Evolutionary conservation across 768 basidiomycete genomes (phyloP).

Genomic region (Pleurotus sapidus): DNA sequence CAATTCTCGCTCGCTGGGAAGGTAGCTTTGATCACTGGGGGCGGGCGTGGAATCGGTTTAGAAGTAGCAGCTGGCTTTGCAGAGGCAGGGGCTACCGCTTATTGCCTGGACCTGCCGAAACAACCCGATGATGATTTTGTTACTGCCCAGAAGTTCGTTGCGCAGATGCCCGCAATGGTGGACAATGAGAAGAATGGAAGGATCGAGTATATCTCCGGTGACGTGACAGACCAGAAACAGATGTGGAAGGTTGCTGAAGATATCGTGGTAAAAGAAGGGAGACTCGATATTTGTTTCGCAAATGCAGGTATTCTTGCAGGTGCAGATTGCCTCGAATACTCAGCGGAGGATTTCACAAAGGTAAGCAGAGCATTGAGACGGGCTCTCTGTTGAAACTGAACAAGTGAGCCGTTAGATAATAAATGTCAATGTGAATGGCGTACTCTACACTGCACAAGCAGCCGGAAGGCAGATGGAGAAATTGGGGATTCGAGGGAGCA

Average conservation of each 20-base stretch:
- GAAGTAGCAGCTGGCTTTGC: slow-evolving; percentile 52
- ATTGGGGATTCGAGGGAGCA: slow-evolving; percentile 45
- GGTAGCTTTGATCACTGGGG: slow-evolving; percentile 38
- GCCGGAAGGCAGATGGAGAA: slow-evolving; percentile 57
- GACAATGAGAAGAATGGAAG: slow-evolving; percentile 21
- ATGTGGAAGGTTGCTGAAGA: slow-evolving; percentile 41
- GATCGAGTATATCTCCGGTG: slow-evolving; percentile 47
- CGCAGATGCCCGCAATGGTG: slow-evolving; percentile 20
- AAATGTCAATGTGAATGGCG: slow-evolving; percentile 60
- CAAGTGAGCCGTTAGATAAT: slow-evolving; percentile 36
- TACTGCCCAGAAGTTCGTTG: slow-evolving; percentile 43
- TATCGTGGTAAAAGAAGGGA: slow-evolving; percentile 56
- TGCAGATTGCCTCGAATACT: slow-evolving; percentile 53
- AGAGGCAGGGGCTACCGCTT: slow-evolving; percentile 56
- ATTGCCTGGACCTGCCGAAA: slow-evolving; percentile 60
- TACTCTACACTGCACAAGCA: slow-evolving; percentile 58
- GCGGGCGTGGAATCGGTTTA: slow-evolving; percentile 48
- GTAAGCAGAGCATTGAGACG: slow-evolving; percentile 24
- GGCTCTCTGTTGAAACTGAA: neutral
- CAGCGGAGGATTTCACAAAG: slow-evolving; percentile 53
- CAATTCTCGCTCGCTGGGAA: slow-evolving; percentile 34
- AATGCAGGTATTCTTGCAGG: slow-evolving; percentile 60
- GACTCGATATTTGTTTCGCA: slow-evolving; percentile 64
- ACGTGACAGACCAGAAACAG: slow-evolving; percentile 62
- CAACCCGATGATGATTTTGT: slow-evolving; percentile 47